Conservation (phyloP, 768 basidiomycete genomes). For the Tricholoma flavovirens region DNA sequence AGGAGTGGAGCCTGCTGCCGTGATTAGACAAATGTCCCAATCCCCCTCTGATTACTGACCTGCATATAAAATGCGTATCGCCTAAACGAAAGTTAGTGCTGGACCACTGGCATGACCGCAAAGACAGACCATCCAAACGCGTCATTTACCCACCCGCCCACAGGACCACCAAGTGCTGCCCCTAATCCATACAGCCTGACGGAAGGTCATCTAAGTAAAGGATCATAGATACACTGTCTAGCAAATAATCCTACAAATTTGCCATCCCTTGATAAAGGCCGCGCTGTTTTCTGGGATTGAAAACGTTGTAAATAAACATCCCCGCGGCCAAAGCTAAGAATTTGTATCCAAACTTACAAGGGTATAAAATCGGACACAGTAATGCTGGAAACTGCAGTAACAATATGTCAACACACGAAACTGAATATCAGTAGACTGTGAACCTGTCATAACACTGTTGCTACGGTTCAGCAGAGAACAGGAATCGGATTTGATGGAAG, state of each 20-base stretch:
- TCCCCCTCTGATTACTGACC: constrained; percentile 35
- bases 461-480: constrained; percentile 20
- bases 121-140: constrained; percentile 71
- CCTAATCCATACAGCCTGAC: constrained; percentile 78
- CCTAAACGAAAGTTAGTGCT: constrained; percentile 38
- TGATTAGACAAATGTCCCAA: background rate
- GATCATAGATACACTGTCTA: background rate
- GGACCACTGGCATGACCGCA: constrained; percentile 3
- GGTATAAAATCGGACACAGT: constrained; percentile 87
- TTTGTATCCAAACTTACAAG: constrained; percentile 46
- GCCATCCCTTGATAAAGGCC: constrained; percentile 91
- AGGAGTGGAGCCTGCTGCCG: constrained; percentile 65
- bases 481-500: constrained; percentile 15
- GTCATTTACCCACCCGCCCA: constrained; percentile 85
- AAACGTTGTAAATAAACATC: constrained; percentile 3
- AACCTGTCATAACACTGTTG: constrained; percentile 79
- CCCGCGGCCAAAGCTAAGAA: constrained; percentile 5
- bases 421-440: constrained; percentile 13
- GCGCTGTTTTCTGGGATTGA: constrained; percentile 58
- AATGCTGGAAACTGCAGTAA: constrained; percentile 65
- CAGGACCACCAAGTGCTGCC: constrained; percentile 70
- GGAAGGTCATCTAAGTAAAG: background rate
- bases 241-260: constrained; percentile 59
- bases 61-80: constrained; percentile 82
- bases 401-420: constrained; percentile 19